A percentile compares a stretch with the other conserved stretches of the same genome.
phyloP scores from a whole-genome alignment of 257 asterid species.

The Marsdenia floribunda region DNA sequence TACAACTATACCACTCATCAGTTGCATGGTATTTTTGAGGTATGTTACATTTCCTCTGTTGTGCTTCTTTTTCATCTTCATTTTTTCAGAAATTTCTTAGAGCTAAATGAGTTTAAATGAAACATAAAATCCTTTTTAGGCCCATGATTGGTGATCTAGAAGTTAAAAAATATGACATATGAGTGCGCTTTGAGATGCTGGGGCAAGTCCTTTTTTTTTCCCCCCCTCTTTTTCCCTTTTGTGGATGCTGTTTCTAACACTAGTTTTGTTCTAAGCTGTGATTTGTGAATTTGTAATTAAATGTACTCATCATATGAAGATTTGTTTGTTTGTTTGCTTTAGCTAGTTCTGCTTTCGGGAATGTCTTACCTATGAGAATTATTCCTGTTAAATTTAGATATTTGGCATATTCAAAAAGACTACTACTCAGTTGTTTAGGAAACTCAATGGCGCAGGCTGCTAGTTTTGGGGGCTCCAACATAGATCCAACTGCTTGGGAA shows the following conservation, averaged over 20 bases:
- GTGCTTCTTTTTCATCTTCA: too few relatives aligned
- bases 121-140: too few relatives aligned
- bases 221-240: not conserved
- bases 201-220: not conserved
- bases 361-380: not conserved
- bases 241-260: constrained; percentile 1
- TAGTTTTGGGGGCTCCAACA: constrained; percentile 89
- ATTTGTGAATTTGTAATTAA: not conserved
- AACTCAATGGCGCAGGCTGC: constrained; percentile 44
- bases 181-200: not conserved
- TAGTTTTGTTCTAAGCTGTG: not conserved
- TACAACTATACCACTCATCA: constrained; percentile 92
- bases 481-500: constrained; percentile 99
- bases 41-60: constrained; percentile 12
- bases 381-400: not conserved
- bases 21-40: constrained; percentile 97
- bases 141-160: not conserved
- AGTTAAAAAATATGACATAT: not conserved
- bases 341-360: not conserved
- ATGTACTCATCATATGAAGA: not conserved
- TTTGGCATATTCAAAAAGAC: not conserved
- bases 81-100: too few relatives aligned
- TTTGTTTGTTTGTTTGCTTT: not conserved
- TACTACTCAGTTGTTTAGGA: constrained; percentile 1
- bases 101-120: too few relatives aligned